These are phyloP conservation scores for Pichia nanzhaoensis DNA, from an alignment of 805 yeast species.

Conservation along the genomic window DNA sequence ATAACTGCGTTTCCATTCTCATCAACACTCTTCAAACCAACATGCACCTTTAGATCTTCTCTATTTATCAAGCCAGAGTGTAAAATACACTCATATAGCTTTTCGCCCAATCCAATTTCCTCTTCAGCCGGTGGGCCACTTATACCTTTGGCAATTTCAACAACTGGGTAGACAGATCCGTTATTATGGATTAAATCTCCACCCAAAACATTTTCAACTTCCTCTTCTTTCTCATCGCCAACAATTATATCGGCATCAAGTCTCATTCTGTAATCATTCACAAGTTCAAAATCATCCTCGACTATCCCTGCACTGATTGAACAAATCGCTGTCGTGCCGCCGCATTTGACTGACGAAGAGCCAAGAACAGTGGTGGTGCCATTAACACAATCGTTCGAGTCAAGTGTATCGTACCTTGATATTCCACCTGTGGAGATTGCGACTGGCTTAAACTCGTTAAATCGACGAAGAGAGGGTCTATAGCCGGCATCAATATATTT, in stretches of 20 bases:
- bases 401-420: conserved; percentile 25
- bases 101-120: conserved; percentile 70
- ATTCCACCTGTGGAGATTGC: conserved; percentile 34
- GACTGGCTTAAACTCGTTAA: conserved; percentile 65
- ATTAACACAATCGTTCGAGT: conserved; percentile 15
- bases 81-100: conserved; percentile 50
- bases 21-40: conserved; percentile 44
- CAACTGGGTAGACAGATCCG: conserved; percentile 59
- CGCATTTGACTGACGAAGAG: conserved; percentile 61
- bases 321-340: conserved; percentile 68
- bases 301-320: conserved; percentile 62
- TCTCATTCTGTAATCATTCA: conserved; percentile 36
- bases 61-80: conserved; percentile 49
- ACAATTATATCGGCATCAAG: conserved; percentile 32
- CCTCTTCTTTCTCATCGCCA: conserved; percentile 14
- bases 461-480: conserved; percentile 67
- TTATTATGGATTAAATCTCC: conserved; percentile 18
- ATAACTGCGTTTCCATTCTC: conserved; percentile 44
- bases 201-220: conserved; percentile 6
- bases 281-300: conserved; percentile 42
- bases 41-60: conserved; percentile 47
- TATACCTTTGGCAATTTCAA: conserved; percentile 70
- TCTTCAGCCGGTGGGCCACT: conserved; percentile 79
- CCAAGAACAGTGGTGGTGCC: conserved; percentile 41
- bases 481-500: conserved; percentile 69